Conservation (phyloP, 1,139 yeast genomes). For the Geotrichum fermentans region DNA sequence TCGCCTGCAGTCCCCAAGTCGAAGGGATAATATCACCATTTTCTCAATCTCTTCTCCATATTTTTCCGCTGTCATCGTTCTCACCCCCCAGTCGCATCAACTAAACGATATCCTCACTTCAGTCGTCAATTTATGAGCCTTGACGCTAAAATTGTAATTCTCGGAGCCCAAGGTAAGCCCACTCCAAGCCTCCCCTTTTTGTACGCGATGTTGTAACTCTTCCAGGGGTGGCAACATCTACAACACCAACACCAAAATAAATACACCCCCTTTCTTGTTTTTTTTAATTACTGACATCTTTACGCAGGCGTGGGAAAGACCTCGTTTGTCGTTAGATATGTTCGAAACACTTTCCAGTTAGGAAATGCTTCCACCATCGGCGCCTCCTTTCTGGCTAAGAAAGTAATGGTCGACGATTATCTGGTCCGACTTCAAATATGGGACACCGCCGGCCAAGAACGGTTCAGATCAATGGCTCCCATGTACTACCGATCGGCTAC, state of each 20-base stretch:
- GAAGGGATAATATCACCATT: too few species aligned
- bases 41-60: too few species aligned
- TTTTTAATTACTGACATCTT: not conserved
- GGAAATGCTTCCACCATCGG: conserved; percentile 93
- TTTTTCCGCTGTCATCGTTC: too few species aligned
- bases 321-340: conserved; percentile 81
- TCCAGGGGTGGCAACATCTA: conserved; percentile 8
- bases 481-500: conserved; percentile 94
- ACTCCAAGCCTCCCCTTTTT: conserved; percentile 3
- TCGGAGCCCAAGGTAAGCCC: conserved; percentile 37
- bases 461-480: conserved; percentile 90
- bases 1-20: too few species aligned
- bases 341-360: conserved; percentile 84
- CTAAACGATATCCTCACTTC: too few species aligned
- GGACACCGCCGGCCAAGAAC: conserved; percentile 94
- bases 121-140: conserved; percentile 33
- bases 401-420: conserved; percentile 77
- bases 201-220: not conserved
- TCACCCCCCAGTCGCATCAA: too few species aligned
- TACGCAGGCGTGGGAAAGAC: conserved; percentile 83
- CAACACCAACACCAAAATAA: not conserved
- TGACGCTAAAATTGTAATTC: conserved; percentile 39
- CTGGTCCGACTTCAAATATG: conserved; percentile 87
- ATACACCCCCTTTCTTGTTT: not conserved
- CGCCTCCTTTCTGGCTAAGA: conserved; percentile 87